phyloP scores from a whole-genome alignment of 257 asterid species.

The Fraxinus excelsior region DNA sequence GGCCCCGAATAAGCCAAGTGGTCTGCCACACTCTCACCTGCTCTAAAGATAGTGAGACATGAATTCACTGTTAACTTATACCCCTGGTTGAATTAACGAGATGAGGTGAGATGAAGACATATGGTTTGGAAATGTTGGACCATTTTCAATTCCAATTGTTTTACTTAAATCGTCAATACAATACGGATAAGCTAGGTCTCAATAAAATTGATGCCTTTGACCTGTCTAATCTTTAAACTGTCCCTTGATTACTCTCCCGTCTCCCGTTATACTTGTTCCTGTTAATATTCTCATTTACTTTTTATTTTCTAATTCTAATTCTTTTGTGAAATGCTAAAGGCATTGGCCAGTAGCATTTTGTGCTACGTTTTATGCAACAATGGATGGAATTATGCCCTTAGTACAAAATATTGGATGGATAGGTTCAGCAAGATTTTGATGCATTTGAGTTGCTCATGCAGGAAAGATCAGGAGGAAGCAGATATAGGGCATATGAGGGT shows the following conservation, averaged over 20 bases:
- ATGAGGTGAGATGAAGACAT: background rate
- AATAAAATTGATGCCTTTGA: background rate
- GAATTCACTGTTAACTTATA: background rate
- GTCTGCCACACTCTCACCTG: background rate
- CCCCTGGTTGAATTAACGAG: background rate
- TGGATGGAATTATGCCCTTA: slow-evolving; percentile 3
- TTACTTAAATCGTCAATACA: background rate
- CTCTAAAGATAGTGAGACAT: background rate
- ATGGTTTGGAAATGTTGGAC: background rate
- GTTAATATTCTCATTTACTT: background rate
- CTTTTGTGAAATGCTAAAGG: background rate
- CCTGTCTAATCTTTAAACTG: background rate
- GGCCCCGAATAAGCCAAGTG: background rate
- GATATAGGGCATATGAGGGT: slow-evolving; percentile 63
- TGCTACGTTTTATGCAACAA: background rate
- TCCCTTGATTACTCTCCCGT: slow-evolving; percentile 6
- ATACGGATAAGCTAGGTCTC: background rate
- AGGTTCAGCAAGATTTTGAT: slow-evolving; percentile 21
- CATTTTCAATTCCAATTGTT: background rate
- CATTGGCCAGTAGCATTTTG: background rate
- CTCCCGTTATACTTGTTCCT: slow-evolving; percentile 1
- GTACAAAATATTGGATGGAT: slow-evolving; percentile 12
- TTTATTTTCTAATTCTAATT: background rate
- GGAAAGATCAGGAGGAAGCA: slow-evolving; percentile 74
- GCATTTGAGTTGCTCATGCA: slow-evolving; percentile 45